Conservation (phyloP, 2,329 filamentous ascomycete species). For the Zalaria obscura region DNA sequence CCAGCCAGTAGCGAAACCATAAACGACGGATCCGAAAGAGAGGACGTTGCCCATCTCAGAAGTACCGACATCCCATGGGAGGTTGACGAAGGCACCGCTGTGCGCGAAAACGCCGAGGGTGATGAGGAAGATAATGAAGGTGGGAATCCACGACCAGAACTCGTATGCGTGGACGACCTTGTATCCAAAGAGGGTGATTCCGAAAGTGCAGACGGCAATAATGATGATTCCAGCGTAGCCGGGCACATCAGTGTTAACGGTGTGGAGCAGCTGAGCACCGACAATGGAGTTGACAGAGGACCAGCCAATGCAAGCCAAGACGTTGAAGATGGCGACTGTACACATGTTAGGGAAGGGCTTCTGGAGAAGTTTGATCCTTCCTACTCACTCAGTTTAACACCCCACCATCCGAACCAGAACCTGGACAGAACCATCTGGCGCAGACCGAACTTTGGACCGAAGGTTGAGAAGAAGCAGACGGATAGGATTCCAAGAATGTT, state of each 20-base stretch:
- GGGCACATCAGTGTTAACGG: slow-evolving; percentile 55
- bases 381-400: slow-evolving; percentile 41
- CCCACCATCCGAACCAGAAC: slow-evolving; percentile 59
- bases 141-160: slow-evolving; percentile 60
- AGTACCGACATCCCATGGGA: slow-evolving; percentile 45
- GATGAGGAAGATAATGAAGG: slow-evolving; percentile 59
- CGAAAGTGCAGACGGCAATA: slow-evolving; percentile 52
- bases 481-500: slow-evolving; percentile 60
- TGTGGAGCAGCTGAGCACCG: slow-evolving; percentile 61
- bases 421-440: slow-evolving; percentile 36
- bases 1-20: slow-evolving; percentile 61
- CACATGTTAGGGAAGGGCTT: slow-evolving; percentile 24
- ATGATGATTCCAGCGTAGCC: slow-evolving; percentile 63
- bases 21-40: slow-evolving; percentile 52
- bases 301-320: slow-evolving; percentile 61
- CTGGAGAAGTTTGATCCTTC: too few species aligned
- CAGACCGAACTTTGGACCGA: slow-evolving; percentile 59
- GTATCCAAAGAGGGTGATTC: slow-evolving; percentile 63
- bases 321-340: slow-evolving; percentile 46
- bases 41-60: slow-evolving; percentile 48
- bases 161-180: slow-evolving; percentile 66
- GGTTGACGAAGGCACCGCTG: slow-evolving; percentile 48
- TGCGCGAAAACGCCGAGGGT: slow-evolving; percentile 54
- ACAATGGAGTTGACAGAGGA: slow-evolving; percentile 67
- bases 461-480: slow-evolving; percentile 64